Percentiles rank a stretch among this genome's conserved stretches.
phyloP scores from a whole-genome alignment of 306 rosid species.

The Castanospermum australe region DNA sequence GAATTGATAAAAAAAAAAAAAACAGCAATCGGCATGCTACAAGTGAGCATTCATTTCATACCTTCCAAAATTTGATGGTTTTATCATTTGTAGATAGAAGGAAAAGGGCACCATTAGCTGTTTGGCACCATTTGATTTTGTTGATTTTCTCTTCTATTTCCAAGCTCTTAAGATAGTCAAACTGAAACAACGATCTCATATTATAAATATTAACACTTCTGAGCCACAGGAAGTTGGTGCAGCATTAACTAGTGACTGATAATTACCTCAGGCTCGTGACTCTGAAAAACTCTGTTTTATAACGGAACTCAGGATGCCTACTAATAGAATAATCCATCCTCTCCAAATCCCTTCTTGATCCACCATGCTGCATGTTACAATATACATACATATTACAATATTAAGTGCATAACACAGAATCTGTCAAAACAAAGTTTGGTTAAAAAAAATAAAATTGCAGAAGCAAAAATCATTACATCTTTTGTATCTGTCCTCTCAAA shows the following conservation, averaged over 20 bases:
- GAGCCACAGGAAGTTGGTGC: neutral
- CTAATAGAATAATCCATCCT: slow-evolving; percentile 69
- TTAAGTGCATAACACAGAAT: slow-evolving; percentile 8
- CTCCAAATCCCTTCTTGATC: slow-evolving; percentile 87
- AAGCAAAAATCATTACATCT: slow-evolving; percentile 55
- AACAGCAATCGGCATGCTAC: slow-evolving; percentile 2
- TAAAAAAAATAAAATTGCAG: neutral
- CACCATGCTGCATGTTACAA: slow-evolving; percentile 59
- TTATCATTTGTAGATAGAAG: slow-evolving; percentile 95
- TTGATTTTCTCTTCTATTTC: slow-evolving; percentile 99
- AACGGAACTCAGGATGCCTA: slow-evolving; percentile 98
- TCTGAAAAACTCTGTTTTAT: slow-evolving; percentile 99
- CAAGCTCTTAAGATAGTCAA: slow-evolving; percentile 98
- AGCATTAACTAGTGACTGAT: neutral
- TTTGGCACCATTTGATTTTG: slow-evolving; percentile 99
- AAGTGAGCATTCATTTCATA: slow-evolving; percentile 33
- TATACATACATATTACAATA: slow-evolving; percentile 3
- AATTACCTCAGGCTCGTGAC: slow-evolving; percentile 96
- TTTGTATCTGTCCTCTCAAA: slow-evolving; percentile 95
- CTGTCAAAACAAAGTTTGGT: slow-evolving; percentile 15
- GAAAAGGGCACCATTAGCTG: slow-evolving; percentile 89
- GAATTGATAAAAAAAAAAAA: neutral
- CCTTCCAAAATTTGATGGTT: slow-evolving; percentile 99
- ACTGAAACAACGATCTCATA: slow-evolving; percentile 51
- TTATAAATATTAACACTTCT: slow-evolving; percentile 18